A percentile compares a stretch with the other conserved stretches of the same genome.
phyloP scores from a whole-genome alignment of 1,284 basidiomycete genomes.

The Hemileccinum hortonii region DNA sequence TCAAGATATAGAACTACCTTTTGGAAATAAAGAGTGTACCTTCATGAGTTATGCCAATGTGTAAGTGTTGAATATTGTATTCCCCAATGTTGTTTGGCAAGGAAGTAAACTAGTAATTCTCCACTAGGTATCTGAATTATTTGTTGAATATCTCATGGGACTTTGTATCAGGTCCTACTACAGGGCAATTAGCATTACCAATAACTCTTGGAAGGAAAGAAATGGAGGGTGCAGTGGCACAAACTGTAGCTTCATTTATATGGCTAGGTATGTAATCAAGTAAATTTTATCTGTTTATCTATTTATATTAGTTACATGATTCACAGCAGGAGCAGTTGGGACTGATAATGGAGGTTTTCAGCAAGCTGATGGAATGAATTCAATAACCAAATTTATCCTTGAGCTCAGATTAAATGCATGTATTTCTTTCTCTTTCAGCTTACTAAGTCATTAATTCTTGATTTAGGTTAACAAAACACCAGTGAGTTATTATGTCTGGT shows the following conservation, averaged over 20 bases:
- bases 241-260: constrained; percentile 4
- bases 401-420: constrained; percentile 16
- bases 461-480: not conserved
- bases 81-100: too few species aligned
- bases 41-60: not conserved
- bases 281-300: too few species aligned
- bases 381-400: not conserved
- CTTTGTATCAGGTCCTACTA: not conserved
- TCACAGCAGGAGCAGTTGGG: constrained; percentile 1
- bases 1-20: not conserved
- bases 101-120: too few species aligned
- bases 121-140: not conserved
- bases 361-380: not conserved
- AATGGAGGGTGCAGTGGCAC: constrained; percentile 9
- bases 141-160: not conserved
- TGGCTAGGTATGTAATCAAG: constrained; percentile 13
- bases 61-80: too few species aligned
- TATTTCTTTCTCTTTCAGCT: not conserved
- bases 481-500: not conserved
- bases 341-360: constrained; percentile 5
- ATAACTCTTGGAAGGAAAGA: not conserved
- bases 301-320: not conserved
- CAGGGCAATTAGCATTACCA: not conserved
- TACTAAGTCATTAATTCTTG: not conserved
- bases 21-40: not conserved